Conservation (phyloP, 345 rosid species). For the Acer saccharum region DNA sequence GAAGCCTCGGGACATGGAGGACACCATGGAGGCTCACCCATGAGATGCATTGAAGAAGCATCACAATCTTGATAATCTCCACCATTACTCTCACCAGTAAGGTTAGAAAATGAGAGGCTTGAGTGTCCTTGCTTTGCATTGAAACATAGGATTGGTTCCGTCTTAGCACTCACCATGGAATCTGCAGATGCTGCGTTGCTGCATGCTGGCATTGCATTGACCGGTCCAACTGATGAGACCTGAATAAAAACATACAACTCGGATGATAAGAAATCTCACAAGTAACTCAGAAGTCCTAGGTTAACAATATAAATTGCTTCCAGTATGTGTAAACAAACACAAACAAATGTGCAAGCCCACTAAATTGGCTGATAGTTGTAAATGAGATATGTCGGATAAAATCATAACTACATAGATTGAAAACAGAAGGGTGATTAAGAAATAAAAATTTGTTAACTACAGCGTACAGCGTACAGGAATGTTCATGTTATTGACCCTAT, state of each 20-base stretch:
- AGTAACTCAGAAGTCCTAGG: constrained; percentile 4
- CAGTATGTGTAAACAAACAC: constrained; percentile 8
- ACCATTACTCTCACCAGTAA: constrained; percentile 77
- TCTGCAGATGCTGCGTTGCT: constrained; percentile 84
- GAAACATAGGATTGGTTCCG: constrained; percentile 77
- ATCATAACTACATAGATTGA: neutral
- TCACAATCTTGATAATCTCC: constrained; percentile 95
- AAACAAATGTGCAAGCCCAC: constrained; percentile 2
- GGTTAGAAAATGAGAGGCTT: constrained; percentile 85
- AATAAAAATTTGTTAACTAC: neutral
- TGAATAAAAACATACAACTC: constrained; percentile 25
- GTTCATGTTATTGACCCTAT: neutral
- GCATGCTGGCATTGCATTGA: constrained; percentile 53
- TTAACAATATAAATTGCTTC: neutral
- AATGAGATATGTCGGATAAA: neutral
- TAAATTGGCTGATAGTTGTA: neutral
- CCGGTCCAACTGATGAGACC: constrained; percentile 59
- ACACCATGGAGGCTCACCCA: constrained; percentile 94
- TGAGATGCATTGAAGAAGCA: constrained; percentile 69
- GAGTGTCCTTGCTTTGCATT: constrained; percentile 57
- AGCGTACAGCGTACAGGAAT: neutral
- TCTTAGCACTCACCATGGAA: constrained; percentile 84
- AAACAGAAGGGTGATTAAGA: neutral
- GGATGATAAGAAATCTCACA: constrained; percentile 9
- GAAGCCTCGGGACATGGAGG: constrained; percentile 65